Conservation (phyloP, 148 eudicot species). For the Rhododendron simsii region DNA sequence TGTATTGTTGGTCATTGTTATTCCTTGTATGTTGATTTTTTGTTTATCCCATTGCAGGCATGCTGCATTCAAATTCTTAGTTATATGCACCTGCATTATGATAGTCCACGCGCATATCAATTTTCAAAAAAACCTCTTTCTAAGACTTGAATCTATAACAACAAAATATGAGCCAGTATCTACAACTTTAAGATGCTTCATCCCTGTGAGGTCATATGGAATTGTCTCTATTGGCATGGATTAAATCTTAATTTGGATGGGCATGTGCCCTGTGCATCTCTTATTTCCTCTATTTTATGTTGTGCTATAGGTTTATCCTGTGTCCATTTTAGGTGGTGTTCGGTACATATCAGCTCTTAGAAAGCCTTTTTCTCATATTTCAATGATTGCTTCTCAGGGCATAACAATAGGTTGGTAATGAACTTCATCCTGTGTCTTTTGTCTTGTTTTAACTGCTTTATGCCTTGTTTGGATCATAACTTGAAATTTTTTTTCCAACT, state of each 20-base stretch:
- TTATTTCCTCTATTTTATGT: background rate
- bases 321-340: constrained; percentile 72
- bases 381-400: constrained; percentile 93
- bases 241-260: background rate
- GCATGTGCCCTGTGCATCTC: background rate
- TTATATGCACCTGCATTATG: background rate
- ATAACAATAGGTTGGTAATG: constrained; percentile 48
- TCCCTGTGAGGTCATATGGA: background rate
- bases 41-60: background rate
- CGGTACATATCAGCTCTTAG: constrained; percentile 62
- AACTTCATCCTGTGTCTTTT: background rate
- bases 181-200: background rate
- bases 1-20: background rate
- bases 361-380: constrained; percentile 81
- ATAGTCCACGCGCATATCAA: background rate
- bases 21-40: background rate
- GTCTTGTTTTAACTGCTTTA: background rate
- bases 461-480: too few species aligned
- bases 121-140: background rate
- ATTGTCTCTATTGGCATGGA: background rate
- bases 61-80: background rate
- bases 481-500: too few species aligned
- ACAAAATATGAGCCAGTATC: background rate
- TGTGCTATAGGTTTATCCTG: constrained; percentile 66
- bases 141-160: background rate